Evolutionary conservation across 2,329 filamentous ascomycete genomes (phyloP), one percentile per base, ranked within the genome.

Genomic region (Zasmidium cellare): DNA sequence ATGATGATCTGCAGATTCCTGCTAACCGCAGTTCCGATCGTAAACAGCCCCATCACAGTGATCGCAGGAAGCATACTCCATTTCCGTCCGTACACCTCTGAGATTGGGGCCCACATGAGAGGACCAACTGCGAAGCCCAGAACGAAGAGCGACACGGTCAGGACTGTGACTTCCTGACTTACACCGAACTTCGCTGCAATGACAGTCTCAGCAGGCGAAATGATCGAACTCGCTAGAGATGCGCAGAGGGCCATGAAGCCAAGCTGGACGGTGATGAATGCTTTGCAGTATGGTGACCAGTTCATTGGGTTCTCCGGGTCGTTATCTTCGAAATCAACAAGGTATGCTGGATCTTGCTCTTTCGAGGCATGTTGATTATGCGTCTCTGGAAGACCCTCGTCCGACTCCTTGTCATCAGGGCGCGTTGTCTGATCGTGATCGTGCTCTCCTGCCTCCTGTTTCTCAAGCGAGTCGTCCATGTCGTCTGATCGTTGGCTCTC

Each of bases 221-320:
- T 79, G 56, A 84, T 81, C 19, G 78, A 80, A 5, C 79, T 80
- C 3, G 79, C 81, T 9, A 62, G 48, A 2, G 62, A 61, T 5
- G 48, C 63, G 2, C 52, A 51, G 18, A 62, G 50, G 1, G 82
- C 80, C n/a, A 83, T 70, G 72, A 82, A 73, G 19, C 79, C 76
- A 35, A 84, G 65, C 52, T 79, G 75, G n/a, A 80, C 72, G 0
- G 80, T 82, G 52, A 82, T 71, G 71, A 74, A 80, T 47, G 70
- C 72, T 66, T 82, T 82, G 59, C 78, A 77, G 2, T 50, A 45
- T 3, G 67, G 63, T 0, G 70, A 69, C 72, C 76, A 83, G 60
- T 81, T 81, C 50, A 75, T 72, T 0, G 82, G 82, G 58, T 84
- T 81, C 6, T 69, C 67, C 5, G 66, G 67, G 57, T 80, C 77